Percentiles rank a stretch among this genome's conserved stretches.
Conservation (phyloP, 768 basidiomycete species). For the Trametes maxima region DNA sequence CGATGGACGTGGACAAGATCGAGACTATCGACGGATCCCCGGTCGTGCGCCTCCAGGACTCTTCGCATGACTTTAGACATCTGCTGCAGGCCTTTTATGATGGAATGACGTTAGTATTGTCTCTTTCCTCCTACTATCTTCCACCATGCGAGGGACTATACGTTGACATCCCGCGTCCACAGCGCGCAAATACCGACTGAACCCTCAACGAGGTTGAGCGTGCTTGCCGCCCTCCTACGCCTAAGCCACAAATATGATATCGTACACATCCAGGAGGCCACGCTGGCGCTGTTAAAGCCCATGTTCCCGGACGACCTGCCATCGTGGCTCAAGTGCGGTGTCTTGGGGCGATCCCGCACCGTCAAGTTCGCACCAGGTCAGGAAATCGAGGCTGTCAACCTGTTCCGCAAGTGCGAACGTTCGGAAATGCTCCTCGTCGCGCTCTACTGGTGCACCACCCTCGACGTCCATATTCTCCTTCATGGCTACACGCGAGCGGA, state of each 20-base stretch:
- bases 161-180: too few species aligned
- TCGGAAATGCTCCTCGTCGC: background rate
- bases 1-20: background rate
- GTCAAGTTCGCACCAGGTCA: background rate
- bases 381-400: background rate
- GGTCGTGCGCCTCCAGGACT: background rate
- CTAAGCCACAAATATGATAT: slow-evolving; percentile 10
- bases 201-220: background rate
- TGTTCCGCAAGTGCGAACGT: background rate
- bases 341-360: background rate
- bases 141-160: too few species aligned
- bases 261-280: background rate
- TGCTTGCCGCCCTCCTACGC: slow-evolving; percentile 1
- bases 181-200: too few species aligned
- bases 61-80: background rate
- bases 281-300: background rate
- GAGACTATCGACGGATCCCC: slow-evolving; percentile 4
- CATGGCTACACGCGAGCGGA: background rate
- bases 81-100: slow-evolving; percentile 14
- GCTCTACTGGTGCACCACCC: background rate
- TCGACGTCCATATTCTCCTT: background rate
- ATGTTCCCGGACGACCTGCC: background rate
- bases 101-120: background rate
- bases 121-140: background rate
- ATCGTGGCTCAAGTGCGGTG: background rate